phyloP scores from a whole-genome alignment of 345 rosid genomes.

The Euphorbia pulcherrima region DNA sequence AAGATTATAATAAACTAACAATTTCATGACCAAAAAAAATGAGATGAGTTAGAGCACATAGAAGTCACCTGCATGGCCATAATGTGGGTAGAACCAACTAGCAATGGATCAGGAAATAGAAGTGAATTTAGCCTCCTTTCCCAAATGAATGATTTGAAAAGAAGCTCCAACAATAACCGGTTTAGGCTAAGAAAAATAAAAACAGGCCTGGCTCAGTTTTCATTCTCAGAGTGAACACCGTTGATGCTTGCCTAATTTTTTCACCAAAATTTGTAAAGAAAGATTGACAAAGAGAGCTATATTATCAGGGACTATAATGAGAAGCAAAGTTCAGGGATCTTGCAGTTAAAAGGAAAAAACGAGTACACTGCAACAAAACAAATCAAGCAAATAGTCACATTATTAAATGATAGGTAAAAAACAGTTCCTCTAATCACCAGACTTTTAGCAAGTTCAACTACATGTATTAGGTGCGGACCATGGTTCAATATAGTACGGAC shows the following conservation, averaged over 20 bases:
- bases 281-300: background rate
- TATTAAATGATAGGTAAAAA: background rate
- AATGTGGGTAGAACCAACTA: conserved; percentile 27
- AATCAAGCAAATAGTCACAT: background rate
- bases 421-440: background rate
- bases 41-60: too few relatives aligned
- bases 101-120: conserved; percentile 43
- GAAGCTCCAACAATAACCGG: conserved; percentile 68
- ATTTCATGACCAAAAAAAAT: too few relatives aligned
- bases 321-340: background rate
- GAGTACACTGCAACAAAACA: conserved; percentile 3
- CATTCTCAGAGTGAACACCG: conserved; percentile 39
- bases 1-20: too few relatives aligned
- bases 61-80: too few relatives aligned
- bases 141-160: conserved; percentile 75
- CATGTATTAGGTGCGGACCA: background rate
- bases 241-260: conserved; percentile 41
- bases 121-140: conserved; percentile 65
- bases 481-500: background rate
- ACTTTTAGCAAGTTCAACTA: background rate
- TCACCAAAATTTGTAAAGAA: conserved; percentile 6
- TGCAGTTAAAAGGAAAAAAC: background rate
- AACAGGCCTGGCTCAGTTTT: conserved; percentile 34
- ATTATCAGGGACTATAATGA: conserved; percentile 1
- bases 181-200: conserved; percentile 58